Conservation (phyloP, 2,329 filamentous ascomycete genomes). For the Acephala macrosclerotiorum region DNA sequence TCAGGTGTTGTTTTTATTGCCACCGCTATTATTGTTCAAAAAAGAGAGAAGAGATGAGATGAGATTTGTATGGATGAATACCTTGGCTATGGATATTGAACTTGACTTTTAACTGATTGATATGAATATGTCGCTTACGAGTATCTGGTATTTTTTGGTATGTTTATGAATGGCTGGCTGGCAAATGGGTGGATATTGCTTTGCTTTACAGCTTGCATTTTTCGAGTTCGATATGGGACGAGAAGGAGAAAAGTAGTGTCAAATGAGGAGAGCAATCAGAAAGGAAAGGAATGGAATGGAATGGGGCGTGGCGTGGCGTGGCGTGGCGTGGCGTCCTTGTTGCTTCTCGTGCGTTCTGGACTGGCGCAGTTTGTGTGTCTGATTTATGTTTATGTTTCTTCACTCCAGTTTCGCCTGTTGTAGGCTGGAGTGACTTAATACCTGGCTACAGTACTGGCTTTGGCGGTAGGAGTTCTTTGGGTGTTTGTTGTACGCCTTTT, state of each 20-base stretch:
- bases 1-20: constrained; percentile 9
- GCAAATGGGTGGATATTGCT: neutral
- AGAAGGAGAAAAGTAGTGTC: neutral
- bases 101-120: constrained; percentile 7
- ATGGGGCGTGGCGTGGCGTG: neutral
- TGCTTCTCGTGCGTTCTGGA: neutral
- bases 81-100: constrained; percentile 10
- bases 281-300: neutral
- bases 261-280: neutral
- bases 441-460: constrained; percentile 1
- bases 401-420: too few species aligned
- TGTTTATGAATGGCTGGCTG: neutral
- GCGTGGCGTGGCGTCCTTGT: constrained; percentile 7
- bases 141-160: constrained; percentile 27
- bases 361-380: neutral
- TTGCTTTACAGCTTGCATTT: too few species aligned
- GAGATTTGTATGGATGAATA: constrained; percentile 26
- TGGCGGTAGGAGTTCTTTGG: neutral
- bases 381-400: constrained; percentile 1
- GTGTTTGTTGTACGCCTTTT: neutral
- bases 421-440: neutral
- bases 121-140: constrained; percentile 24
- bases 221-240: too few species aligned
- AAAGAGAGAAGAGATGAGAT: neutral
- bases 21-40: neutral